These are phyloP conservation scores for Fistulifera pelliculosa DNA, from an alignment of 108 stramenopile genomes.

Conservation along the genomic window DNA sequence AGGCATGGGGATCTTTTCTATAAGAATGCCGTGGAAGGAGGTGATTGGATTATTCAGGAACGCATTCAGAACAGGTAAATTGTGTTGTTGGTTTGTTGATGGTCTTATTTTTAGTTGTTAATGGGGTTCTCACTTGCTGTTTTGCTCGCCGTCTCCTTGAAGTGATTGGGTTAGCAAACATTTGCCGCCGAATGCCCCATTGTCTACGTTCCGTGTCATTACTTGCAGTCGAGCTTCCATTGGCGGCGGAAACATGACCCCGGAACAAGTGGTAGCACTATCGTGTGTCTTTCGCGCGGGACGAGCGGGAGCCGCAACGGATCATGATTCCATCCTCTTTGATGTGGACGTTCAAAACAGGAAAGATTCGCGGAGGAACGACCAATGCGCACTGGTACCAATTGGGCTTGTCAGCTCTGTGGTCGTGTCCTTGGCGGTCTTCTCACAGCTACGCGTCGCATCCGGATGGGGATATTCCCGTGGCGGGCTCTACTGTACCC, in stretches of 20 bases:
- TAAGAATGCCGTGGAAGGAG: conserved; percentile 87
- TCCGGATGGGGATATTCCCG: conserved; percentile 73
- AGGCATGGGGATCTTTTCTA: conserved; percentile 94
- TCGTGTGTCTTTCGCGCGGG: conserved; percentile 96
- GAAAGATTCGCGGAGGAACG: conserved; percentile 79
- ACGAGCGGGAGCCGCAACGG: conserved; percentile 80
- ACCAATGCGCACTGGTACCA: conserved; percentile 97
- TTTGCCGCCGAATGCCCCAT: conserved; percentile 88
- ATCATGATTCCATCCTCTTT: conserved; percentile 94
- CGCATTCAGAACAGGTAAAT: conserved; percentile 44
- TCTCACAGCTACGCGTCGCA: conserved; percentile 54
- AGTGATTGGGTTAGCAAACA: conserved; percentile 61
- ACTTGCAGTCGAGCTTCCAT: conserved; percentile 76
- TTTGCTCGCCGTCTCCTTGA: too few relatives aligned
- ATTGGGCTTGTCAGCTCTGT: conserved; percentile 56
- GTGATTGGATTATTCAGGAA: conserved; percentile 99
- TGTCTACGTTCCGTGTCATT: conserved; percentile 96
- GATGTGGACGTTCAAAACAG: conserved; percentile 88
- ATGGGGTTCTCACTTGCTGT: too few relatives aligned
- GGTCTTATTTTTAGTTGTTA: too few relatives aligned
- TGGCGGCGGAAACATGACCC: conserved; percentile 18
- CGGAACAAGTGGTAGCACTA: conserved; percentile 61
- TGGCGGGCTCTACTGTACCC: conserved; percentile 49
- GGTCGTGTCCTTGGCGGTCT: conserved; percentile 66
- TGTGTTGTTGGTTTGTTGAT: too few relatives aligned